phyloP scores from a whole-genome alignment of 768 basidiomycete species.

The Pleurotus ostreatus region DNA sequence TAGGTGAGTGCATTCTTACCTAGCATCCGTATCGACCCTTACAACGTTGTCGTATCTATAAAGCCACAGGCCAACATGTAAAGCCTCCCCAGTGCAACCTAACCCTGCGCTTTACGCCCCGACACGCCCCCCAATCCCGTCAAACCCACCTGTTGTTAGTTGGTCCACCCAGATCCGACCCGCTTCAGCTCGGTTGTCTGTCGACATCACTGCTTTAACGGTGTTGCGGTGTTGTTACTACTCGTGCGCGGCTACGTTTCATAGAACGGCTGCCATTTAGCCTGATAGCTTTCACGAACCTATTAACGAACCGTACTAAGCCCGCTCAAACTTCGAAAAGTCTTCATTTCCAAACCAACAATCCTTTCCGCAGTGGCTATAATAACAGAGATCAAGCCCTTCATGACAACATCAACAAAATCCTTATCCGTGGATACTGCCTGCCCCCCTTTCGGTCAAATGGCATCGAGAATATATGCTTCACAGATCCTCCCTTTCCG shows the following conservation, averaged over 20 bases:
- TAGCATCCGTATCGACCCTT: neutral
- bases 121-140: neutral
- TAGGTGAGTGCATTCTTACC: neutral
- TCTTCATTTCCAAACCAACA: too few species aligned
- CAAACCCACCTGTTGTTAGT: neutral
- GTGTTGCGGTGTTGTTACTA: neutral
- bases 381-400: neutral
- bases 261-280: constrained; percentile 4
- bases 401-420: neutral
- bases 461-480: constrained; percentile 2
- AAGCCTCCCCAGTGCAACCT: neutral
- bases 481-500: constrained; percentile 5
- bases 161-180: constrained; percentile 4
- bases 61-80: neutral
- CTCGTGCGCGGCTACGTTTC: constrained; percentile 4
- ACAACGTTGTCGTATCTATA: constrained; percentile 4
- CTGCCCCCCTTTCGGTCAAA: neutral
- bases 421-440: neutral
- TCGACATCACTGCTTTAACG: constrained; percentile 2
- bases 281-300: constrained; percentile 7
- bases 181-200: neutral
- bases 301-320: constrained; percentile 5
- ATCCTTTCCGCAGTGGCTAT: too few species aligned
- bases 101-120: constrained; percentile 1
- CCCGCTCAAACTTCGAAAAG: neutral